Evolutionary conservation across 2,329 filamentous ascomycete species (phyloP).

Genomic region (Albifimbria verrucaria): DNA sequence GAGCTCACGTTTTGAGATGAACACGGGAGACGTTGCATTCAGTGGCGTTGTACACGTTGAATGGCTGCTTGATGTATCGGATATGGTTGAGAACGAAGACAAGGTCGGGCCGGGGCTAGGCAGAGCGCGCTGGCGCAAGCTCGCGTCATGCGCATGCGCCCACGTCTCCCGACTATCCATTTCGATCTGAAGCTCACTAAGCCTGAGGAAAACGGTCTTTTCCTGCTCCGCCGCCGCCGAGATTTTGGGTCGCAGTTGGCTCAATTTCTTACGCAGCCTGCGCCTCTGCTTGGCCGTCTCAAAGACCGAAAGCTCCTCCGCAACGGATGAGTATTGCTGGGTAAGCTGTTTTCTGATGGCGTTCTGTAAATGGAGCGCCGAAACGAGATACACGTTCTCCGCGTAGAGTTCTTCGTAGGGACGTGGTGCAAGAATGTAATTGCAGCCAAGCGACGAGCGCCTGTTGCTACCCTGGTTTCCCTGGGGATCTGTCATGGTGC

Average conservation of each 20-base stretch:
- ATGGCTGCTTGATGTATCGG: constrained; percentile 9
- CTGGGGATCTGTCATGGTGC: neutral
- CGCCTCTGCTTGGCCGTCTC: constrained; percentile 22
- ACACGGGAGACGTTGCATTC: constrained; percentile 24
- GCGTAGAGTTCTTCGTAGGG: constrained; percentile 38
- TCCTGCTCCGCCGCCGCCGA: constrained; percentile 44
- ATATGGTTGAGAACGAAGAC: constrained; percentile 9
- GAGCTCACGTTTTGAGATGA: constrained; percentile 25
- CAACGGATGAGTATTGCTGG: constrained; percentile 31
- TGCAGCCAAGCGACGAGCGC: constrained; percentile 7
- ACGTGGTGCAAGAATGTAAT: constrained; percentile 30
- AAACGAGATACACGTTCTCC: constrained; percentile 45
- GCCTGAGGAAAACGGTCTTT: constrained; percentile 37
- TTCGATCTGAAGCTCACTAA: constrained; percentile 49
- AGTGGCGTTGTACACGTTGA: constrained; percentile 19
- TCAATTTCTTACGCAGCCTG: constrained; percentile 37
- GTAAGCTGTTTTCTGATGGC: constrained; percentile 34
- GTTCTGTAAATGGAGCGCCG: constrained; percentile 38
- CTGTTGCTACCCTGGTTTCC: neutral
- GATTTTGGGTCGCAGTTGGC: constrained; percentile 39
- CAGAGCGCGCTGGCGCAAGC: neutral
- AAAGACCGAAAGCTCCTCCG: constrained; percentile 26
- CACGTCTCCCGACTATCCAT: constrained; percentile 41
- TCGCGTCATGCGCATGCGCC: constrained; percentile 24
- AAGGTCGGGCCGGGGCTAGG: constrained; percentile 6